phyloP scores from a whole-genome alignment of 2,329 filamentous ascomycete genomes.

The Colletotrichum scovillei region DNA sequence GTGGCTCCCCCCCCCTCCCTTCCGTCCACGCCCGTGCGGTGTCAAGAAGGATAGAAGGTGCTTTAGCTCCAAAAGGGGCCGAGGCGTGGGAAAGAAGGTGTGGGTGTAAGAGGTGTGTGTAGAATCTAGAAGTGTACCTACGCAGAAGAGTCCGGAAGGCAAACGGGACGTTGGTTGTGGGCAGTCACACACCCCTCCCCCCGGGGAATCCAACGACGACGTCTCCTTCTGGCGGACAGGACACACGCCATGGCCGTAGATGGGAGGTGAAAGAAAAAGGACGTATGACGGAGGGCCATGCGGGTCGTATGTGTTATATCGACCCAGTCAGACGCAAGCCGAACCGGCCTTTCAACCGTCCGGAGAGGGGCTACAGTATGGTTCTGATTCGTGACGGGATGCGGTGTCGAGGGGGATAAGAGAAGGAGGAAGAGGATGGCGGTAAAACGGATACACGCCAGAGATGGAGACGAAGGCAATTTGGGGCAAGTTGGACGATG shows the following conservation, averaged over 20 bases:
- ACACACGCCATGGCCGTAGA: constrained; percentile 20
- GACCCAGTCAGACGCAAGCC: constrained; percentile 28
- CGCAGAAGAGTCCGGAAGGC: background rate
- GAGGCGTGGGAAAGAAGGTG: constrained; percentile 20
- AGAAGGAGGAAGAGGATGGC: background rate
- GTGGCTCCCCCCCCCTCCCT: background rate
- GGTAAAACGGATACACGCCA: background rate
- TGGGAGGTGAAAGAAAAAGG: background rate
- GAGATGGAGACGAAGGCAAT: background rate
- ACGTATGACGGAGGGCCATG: constrained; percentile 29
- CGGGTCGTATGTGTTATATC: constrained; percentile 20
- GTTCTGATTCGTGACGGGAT: constrained; percentile 26
- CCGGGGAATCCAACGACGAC: constrained; percentile 25
- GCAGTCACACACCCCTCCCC: background rate
- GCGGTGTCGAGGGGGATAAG: background rate
- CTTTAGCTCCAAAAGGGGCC: constrained; percentile 14
- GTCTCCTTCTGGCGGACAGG: background rate
- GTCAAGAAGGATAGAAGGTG: constrained; percentile 26
- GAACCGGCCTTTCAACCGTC: background rate
- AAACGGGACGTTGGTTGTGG: constrained; percentile 22
- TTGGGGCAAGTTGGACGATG: constrained; percentile 1
- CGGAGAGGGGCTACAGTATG: background rate
- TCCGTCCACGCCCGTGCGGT: constrained; percentile 31
- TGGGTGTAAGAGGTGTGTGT: constrained; percentile 22
- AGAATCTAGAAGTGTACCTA: background rate